Conservation (phyloP, 768 basidiomycete genomes). For the Mycena latifolia region DNA sequence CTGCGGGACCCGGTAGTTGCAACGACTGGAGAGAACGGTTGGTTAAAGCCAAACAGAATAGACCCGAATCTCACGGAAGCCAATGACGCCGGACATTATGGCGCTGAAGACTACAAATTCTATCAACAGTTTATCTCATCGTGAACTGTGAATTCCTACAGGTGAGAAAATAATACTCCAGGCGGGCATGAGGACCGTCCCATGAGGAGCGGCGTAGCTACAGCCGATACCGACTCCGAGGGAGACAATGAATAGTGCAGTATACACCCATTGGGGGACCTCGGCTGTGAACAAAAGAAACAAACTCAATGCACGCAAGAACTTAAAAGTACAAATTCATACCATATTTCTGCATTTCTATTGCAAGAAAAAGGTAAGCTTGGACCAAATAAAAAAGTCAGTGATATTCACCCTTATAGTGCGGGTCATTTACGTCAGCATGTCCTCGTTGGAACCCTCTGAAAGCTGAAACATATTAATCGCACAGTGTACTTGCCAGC, state of each 20-base stretch:
- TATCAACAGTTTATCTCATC: background rate
- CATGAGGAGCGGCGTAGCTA: slow-evolving; percentile 51
- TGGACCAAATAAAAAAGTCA: background rate
- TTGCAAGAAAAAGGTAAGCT: background rate
- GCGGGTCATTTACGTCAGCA: slow-evolving; percentile 62
- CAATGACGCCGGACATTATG: slow-evolving; percentile 54
- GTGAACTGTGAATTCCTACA: slow-evolving; percentile 40
- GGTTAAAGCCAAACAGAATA: background rate
- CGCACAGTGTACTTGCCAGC: background rate
- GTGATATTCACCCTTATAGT: slow-evolving; percentile 52
- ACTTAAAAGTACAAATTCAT: slow-evolving; percentile 7
- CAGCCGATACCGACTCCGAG: slow-evolving; percentile 63
- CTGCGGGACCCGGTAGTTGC: slow-evolving; percentile 49
- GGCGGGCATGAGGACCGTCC: slow-evolving; percentile 61
- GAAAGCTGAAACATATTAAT: slow-evolving; percentile 47
- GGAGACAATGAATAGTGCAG: slow-evolving; percentile 56
- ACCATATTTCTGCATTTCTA: slow-evolving; percentile 64
- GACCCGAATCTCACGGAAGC: slow-evolving; percentile 58
- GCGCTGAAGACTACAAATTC: slow-evolving; percentile 42
- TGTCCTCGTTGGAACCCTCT: slow-evolving; percentile 50
- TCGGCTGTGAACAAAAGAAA: slow-evolving; percentile 49
- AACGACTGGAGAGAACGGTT: slow-evolving; percentile 42
- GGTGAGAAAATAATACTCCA: slow-evolving; percentile 67
- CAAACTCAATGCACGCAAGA: background rate
- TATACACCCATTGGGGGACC: slow-evolving; percentile 68